Evolutionary conservation across 139 green algal genomes (phyloP).

Genomic region (Picochlorum sp.): DNA sequence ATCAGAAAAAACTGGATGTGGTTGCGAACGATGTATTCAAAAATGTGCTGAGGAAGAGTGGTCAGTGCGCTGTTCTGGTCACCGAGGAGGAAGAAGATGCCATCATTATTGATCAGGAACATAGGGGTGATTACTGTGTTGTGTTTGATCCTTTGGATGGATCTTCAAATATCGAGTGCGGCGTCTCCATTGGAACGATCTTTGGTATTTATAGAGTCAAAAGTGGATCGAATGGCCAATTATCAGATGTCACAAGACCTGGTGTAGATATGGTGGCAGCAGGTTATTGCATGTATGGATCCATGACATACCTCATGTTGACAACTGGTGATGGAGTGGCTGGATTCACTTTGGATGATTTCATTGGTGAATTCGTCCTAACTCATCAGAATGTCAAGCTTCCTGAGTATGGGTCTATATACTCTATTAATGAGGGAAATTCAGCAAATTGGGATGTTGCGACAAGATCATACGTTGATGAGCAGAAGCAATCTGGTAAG

Average conservation of each 20-base stretch:
- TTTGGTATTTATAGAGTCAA: constrained; percentile 51
- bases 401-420: constrained; percentile 43
- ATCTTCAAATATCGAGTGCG: constrained; percentile 61
- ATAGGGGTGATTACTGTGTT: constrained; percentile 43
- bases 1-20: constrained; percentile 67
- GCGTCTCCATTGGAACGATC: constrained; percentile 49
- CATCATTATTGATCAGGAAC: constrained; percentile 30
- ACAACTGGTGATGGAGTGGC: constrained; percentile 33
- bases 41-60: constrained; percentile 37
- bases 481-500: constrained; percentile 45
- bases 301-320: constrained; percentile 51
- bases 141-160: constrained; percentile 63
- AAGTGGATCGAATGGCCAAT: constrained; percentile 7
- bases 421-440: constrained; percentile 65
- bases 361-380: constrained; percentile 52
- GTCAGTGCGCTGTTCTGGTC: constrained; percentile 47
- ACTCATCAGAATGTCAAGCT: constrained; percentile 38
- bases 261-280: constrained; percentile 50
- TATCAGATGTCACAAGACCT: constrained; percentile 31
- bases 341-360: constrained; percentile 59
- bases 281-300: constrained; percentile 65
- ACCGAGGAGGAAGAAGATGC: constrained; percentile 54
- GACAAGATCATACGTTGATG: constrained; percentile 47
- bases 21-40: constrained; percentile 68
- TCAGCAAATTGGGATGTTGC: constrained; percentile 34